A percentile compares a stretch with the other conserved stretches of the same genome.
Evolutionary conservation across 257 asterid genomes (phyloP).

Genomic region (Primulina huaijiensis): DNA sequence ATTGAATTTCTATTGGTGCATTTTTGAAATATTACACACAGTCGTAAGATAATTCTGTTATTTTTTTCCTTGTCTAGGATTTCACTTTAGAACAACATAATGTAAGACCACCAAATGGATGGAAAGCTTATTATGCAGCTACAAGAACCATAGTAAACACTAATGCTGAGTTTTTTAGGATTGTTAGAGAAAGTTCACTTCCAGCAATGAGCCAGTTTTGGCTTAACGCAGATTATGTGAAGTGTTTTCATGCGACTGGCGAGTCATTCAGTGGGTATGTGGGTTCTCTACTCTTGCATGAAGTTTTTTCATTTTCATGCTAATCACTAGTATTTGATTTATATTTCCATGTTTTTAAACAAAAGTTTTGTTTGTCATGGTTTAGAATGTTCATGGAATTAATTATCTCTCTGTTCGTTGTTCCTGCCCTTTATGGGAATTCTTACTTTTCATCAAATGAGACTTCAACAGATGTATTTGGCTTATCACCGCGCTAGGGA

Average conservation of each 20-base stretch:
- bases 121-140: conserved; percentile 97
- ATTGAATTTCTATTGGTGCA: not conserved
- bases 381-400: not conserved
- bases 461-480: not conserved
- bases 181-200: conserved; percentile 62
- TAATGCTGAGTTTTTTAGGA: conserved; percentile 70
- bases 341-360: too few species aligned
- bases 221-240: conserved; percentile 93
- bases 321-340: not conserved
- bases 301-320: not conserved
- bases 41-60: conserved; percentile 16
- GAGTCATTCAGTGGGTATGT: conserved; percentile 86
- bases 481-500: not conserved
- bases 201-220: conserved; percentile 82
- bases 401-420: not conserved
- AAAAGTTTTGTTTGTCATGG: not conserved
- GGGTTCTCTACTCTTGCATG: conserved; percentile 25
- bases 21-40: not conserved
- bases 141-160: conserved; percentile 73
- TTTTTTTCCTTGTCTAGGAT: conserved; percentile 50
- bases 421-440: not conserved
- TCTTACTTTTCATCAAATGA: not conserved
- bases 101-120: conserved; percentile 74
- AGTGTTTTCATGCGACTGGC: conserved; percentile 83
- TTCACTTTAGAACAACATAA: conserved; percentile 85